phyloP scores from a whole-genome alignment of 257 asterid species.

The Solanum chiquidenum region DNA sequence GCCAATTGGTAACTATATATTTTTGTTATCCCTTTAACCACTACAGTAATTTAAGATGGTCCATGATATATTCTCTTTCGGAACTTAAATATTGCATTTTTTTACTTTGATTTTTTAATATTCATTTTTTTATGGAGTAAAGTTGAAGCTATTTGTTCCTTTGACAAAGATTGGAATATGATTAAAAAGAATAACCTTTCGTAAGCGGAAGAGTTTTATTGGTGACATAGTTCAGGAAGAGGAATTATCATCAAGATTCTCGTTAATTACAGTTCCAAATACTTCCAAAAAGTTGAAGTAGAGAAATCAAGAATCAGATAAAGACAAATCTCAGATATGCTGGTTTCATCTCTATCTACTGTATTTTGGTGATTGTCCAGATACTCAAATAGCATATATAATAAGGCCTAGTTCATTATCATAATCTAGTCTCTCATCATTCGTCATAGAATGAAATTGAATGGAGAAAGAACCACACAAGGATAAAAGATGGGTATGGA shows the following conservation, averaged over 20 bases:
- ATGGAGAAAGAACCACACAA: constrained; percentile 20
- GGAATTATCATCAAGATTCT: background rate
- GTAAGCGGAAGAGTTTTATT: background rate
- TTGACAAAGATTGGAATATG: background rate
- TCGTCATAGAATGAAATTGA: background rate
- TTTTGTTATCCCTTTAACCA: background rate
- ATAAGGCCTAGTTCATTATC: background rate
- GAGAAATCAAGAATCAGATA: background rate
- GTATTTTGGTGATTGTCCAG: background rate
- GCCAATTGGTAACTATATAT: background rate
- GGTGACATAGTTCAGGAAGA: background rate
- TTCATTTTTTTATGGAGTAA: background rate
- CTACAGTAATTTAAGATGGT: background rate
- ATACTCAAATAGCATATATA: background rate
- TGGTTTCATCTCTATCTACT: background rate
- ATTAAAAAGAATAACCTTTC: background rate
- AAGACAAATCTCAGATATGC: background rate
- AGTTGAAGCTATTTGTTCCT: background rate
- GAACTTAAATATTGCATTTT: background rate
- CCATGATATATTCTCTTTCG: background rate
- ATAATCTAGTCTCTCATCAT: background rate
- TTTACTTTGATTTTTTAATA: background rate
- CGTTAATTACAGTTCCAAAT: background rate
- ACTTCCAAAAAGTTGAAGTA: background rate
- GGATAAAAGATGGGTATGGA: constrained; percentile 12